These are phyloP conservation scores for Boletales sp. DNA, from an alignment of 768 basidiomycete species.

Conservation along the genomic window DNA sequence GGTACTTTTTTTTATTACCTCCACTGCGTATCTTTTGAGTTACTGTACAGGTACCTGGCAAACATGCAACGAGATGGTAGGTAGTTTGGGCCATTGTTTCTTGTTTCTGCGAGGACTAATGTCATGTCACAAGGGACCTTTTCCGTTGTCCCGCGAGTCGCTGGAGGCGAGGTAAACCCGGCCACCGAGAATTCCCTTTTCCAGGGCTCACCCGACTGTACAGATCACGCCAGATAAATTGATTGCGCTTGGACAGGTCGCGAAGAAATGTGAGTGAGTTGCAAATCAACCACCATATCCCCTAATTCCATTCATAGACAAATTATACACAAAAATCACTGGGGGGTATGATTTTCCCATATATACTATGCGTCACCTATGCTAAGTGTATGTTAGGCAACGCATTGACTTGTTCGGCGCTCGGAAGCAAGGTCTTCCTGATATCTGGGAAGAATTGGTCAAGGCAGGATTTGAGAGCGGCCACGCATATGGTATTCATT, in stretches of 20 bases:
- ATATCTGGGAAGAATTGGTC: constrained; percentile 62
- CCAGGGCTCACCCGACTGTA: background rate
- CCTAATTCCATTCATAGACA: constrained; percentile 25
- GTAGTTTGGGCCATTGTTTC: background rate
- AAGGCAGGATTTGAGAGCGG: constrained; percentile 71
- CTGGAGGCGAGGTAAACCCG: constrained; percentile 57
- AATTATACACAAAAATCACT: constrained; percentile 62
- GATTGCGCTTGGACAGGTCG: constrained; percentile 60
- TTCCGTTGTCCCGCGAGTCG: constrained; percentile 67
- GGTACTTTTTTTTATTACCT: background rate
- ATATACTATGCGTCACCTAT: background rate
- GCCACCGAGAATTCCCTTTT: background rate
- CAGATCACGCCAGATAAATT: constrained; percentile 61
- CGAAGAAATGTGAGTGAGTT: constrained; percentile 49
- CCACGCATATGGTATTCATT: constrained; percentile 62
- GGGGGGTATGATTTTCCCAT: constrained; percentile 27
- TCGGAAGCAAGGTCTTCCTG: constrained; percentile 62
- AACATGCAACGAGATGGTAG: constrained; percentile 68
- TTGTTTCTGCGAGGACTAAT: background rate
- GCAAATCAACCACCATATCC: background rate
- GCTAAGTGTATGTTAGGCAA: constrained; percentile 33
- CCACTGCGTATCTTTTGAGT: background rate
- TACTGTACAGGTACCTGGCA: constrained; percentile 46
- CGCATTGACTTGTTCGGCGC: constrained; percentile 74
- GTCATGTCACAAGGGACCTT: constrained; percentile 45